Evolutionary conservation across 345 rosid genomes (phyloP).

Genomic region (Citrus mangshanensis): DNA sequence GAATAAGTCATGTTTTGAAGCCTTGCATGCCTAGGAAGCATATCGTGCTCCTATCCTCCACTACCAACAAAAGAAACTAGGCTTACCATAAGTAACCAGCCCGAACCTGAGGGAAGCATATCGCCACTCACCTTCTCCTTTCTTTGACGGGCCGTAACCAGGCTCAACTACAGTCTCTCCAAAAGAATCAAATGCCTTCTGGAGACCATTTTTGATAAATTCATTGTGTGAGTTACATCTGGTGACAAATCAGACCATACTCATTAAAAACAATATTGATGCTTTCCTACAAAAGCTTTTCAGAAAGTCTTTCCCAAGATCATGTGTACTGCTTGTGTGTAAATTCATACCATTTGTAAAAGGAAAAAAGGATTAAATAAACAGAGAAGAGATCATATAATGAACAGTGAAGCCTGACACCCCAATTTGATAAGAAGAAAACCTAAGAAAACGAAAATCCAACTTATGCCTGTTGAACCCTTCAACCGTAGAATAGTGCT

Average conservation of each 20-base stretch:
- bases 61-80: conserved; percentile 41
- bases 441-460: not conserved
- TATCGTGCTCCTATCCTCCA: conserved; percentile 30
- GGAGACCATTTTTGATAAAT: conserved; percentile 60
- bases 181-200: conserved; percentile 55
- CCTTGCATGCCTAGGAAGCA: conserved; percentile 75
- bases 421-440: not conserved
- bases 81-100: conserved; percentile 50
- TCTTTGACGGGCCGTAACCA: conserved; percentile 63
- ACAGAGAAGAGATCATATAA: not conserved
- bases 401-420: not conserved
- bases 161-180: conserved; percentile 62
- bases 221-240: conserved; percentile 70
- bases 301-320: conserved; percentile 49
- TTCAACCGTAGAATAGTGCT: not conserved
- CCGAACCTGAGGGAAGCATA: conserved; percentile 60
- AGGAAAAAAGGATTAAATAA: not conserved
- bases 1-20: conserved; percentile 96
- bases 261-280: conserved; percentile 55
- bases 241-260: conserved; percentile 81
- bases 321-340: conserved; percentile 22
- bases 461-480: not conserved
- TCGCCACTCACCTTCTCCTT: conserved; percentile 60
- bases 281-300: conserved; percentile 63
- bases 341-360: conserved; percentile 15